Conservation (phyloP, 495 filamentous ascomycete genomes). For the Thermochaetoides thermophila region DNA sequence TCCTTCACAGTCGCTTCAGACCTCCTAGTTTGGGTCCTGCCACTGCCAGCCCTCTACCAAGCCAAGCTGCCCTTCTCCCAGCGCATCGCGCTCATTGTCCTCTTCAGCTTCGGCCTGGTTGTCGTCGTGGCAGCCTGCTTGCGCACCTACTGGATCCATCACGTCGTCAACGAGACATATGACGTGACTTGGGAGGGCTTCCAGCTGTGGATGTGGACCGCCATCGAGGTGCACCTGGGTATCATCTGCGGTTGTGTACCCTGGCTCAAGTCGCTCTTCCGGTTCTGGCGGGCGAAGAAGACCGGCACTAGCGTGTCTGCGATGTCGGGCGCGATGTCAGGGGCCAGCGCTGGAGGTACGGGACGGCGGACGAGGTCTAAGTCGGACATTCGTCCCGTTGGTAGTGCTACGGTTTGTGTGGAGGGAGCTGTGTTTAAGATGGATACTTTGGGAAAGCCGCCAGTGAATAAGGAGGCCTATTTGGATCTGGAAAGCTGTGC, state of each 20-base stretch:
- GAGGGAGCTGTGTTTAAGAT: slow-evolving; percentile 1
- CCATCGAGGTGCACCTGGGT: slow-evolving; percentile 27
- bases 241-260: slow-evolving; percentile 29
- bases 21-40: slow-evolving; percentile 28
- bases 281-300: slow-evolving; percentile 1
- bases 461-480: too few relatives aligned
- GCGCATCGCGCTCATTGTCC: slow-evolving; percentile 12
- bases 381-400: too few relatives aligned
- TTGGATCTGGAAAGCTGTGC: too few relatives aligned
- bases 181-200: slow-evolving; percentile 26
- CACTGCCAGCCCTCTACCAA: slow-evolving; percentile 20
- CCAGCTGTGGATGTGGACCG: slow-evolving; percentile 26
- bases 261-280: slow-evolving; percentile 21
- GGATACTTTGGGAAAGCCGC: slow-evolving; percentile 1
- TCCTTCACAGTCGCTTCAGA: slow-evolving; percentile 23
- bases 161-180: slow-evolving; percentile 16
- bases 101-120: slow-evolving; percentile 14
- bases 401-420: background rate
- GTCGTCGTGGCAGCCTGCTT: slow-evolving; percentile 12
- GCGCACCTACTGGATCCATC: slow-evolving; percentile 15
- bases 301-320: background rate
- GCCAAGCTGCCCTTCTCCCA: slow-evolving; percentile 14
- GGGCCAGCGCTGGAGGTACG: background rate
- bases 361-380: background rate
- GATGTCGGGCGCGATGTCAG: background rate